Conservation (phyloP, 345 rosid species). For the Hevea brasiliensis region DNA sequence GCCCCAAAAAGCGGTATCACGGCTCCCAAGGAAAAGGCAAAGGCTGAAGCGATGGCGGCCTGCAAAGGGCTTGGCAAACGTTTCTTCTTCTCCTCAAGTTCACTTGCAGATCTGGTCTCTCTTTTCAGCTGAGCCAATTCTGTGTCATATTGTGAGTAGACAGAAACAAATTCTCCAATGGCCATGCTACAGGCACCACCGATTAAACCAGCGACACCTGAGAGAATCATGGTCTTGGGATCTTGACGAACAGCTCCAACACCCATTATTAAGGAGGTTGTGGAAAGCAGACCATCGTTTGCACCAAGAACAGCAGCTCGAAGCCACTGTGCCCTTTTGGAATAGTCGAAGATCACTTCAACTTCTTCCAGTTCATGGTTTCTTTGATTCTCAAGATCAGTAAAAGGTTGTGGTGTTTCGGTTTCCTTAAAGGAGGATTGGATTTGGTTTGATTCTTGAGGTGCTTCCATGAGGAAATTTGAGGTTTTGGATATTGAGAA, state of each 20-base stretch:
- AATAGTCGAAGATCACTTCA: slow-evolving; percentile 39
- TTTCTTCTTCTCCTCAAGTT: slow-evolving; percentile 17
- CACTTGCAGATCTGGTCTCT: slow-evolving; percentile 17
- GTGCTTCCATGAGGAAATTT: too few species aligned
- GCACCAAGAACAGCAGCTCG: slow-evolving; percentile 82
- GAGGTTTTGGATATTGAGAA: too few species aligned
- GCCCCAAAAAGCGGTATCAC: slow-evolving; percentile 43
- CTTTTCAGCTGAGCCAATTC: too few species aligned
- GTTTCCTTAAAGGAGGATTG: too few species aligned
- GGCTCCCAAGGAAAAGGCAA: slow-evolving; percentile 39
- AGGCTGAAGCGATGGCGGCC: slow-evolving; percentile 42
- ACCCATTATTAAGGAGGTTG: slow-evolving; percentile 81
- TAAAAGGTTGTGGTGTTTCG: slow-evolving; percentile 8
- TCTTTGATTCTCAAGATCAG: slow-evolving; percentile 3
- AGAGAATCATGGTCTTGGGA: slow-evolving; percentile 58
- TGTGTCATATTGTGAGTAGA: too few species aligned
- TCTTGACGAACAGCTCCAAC: slow-evolving; percentile 67
- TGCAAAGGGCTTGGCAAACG: slow-evolving; percentile 41
- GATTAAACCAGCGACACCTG: slow-evolving; percentile 69
- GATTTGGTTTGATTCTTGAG: too few species aligned
- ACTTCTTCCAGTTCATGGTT: background rate
- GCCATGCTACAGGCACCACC: slow-evolving; percentile 79
- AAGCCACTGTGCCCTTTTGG: slow-evolving; percentile 76
- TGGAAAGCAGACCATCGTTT: slow-evolving; percentile 75
- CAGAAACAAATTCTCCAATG: too few species aligned